phyloP scores from a whole-genome alignment of 139 green algal genomes.

The Chlorella ohadii region DNA sequence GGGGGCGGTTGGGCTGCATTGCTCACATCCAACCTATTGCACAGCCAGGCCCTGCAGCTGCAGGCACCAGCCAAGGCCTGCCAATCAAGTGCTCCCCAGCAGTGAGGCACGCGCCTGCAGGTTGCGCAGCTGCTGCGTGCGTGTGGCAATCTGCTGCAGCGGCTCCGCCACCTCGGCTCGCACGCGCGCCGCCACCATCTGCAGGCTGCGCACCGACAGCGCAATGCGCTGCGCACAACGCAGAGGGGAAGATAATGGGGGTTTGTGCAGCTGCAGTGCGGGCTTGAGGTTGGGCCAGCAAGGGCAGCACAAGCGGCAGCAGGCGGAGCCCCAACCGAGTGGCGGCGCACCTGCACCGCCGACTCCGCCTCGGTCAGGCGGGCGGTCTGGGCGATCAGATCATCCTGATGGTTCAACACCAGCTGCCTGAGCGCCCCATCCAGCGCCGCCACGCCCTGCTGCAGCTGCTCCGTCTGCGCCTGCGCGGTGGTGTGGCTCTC shows the following conservation, averaged over 20 bases:
- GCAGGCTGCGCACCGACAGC: conserved; percentile 69
- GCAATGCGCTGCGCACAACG: conserved; percentile 51
- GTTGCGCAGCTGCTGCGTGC: conserved; percentile 56
- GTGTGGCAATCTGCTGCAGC: conserved; percentile 52
- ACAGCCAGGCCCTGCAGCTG: no score
- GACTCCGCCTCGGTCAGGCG: conserved; percentile 65
- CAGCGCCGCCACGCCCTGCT: conserved; percentile 64
- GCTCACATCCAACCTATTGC: no score
- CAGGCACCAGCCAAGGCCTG: not conserved
- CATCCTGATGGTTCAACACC: conserved; percentile 59
- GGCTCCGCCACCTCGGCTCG: conserved; percentile 71
- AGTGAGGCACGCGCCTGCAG: conserved; percentile 15
- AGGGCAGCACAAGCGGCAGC: no score
- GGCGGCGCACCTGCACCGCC: conserved; percentile 34
- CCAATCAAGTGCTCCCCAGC: not conserved
- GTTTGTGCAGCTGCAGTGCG: not conserved
- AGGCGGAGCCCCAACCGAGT: no score
- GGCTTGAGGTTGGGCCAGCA: no score
- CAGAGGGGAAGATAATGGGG: not conserved
- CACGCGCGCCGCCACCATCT: conserved; percentile 70
- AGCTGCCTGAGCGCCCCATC: conserved; percentile 61
- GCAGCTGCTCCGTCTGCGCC: conserved; percentile 69
- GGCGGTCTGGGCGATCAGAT: conserved; percentile 54
- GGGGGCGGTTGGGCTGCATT: no score
- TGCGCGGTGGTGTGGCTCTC: conserved; percentile 70